Percentiles rank a stretch among this genome's conserved stretches.
phyloP scores from a whole-genome alignment of 116 monocot species.

The Papilionanthe hybrid region DNA sequence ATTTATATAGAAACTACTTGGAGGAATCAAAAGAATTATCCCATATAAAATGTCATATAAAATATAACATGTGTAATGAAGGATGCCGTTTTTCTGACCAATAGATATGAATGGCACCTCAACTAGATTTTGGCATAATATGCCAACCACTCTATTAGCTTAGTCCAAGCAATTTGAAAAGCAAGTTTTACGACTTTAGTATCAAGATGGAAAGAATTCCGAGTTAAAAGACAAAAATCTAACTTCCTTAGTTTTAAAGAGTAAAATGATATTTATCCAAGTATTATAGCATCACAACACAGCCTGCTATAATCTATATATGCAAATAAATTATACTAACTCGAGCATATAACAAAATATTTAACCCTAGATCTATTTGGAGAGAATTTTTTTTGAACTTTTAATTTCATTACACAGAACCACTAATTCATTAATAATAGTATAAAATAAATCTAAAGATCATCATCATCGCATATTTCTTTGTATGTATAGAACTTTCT shows the following conservation, averaged over 20 bases:
- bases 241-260: neutral
- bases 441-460: too few species aligned
- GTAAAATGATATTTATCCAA: neutral
- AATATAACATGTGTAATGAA: neutral
- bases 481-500: too few species aligned
- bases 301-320: too few species aligned
- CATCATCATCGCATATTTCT: too few species aligned
- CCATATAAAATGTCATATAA: neutral
- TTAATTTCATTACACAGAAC: too few species aligned
- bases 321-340: too few species aligned
- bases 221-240: neutral
- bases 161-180: neutral
- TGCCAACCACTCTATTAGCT: neutral
- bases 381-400: too few species aligned
- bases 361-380: too few species aligned
- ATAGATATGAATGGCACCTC: neutral
- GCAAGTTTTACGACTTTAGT: neutral
- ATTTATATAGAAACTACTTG: neutral
- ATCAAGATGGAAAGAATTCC: neutral
- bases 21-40: neutral
- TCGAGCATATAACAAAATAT: too few species aligned
- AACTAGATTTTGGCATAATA: neutral
- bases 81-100: neutral
- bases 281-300: neutral
- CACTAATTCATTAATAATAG: too few species aligned